Evolutionary conservation across 192 early-diverging fungal genomes (phyloP).

Genomic region (Coemansia sp.): DNA sequence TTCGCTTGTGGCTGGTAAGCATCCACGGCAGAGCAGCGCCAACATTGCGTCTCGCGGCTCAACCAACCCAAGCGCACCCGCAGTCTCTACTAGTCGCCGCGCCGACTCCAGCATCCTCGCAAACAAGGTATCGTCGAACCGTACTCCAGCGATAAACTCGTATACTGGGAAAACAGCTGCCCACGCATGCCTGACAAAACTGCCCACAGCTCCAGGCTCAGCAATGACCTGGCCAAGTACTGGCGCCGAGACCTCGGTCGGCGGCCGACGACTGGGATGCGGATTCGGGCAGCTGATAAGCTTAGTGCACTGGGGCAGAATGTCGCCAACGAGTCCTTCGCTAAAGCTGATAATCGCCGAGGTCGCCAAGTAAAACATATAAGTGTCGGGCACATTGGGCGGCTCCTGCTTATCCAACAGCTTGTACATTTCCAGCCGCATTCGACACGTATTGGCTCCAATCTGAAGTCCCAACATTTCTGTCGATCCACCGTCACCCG

Average conservation of each 20-base stretch:
- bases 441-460: slow-evolving; percentile 29
- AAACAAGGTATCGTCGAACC: slow-evolving; percentile 87
- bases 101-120: slow-evolving; percentile 67
- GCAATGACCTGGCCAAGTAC: slow-evolving; percentile 15
- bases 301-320: slow-evolving; percentile 60
- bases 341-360: slow-evolving; percentile 69
- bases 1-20: slow-evolving; percentile 59
- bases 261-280: neutral
- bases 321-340: slow-evolving; percentile 68
- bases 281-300: slow-evolving; percentile 15
- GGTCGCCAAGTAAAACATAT: slow-evolving; percentile 81
- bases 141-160: slow-evolving; percentile 73
- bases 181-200: slow-evolving; percentile 83
- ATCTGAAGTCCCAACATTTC: slow-evolving; percentile 11
- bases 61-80: slow-evolving; percentile 77
- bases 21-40: slow-evolving; percentile 79
- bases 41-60: slow-evolving; percentile 87
- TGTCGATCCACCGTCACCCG: neutral
- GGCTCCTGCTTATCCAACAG: slow-evolving; percentile 94
- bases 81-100: slow-evolving; percentile 75
- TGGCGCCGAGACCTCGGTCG: neutral
- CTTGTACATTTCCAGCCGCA: slow-evolving; percentile 68
- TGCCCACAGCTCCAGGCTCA: slow-evolving; percentile 55
- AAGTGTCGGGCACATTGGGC: slow-evolving; percentile 86
- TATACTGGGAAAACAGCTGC: slow-evolving; percentile 75